A percentile compares a stretch with the other conserved stretches of the same genome.
Evolutionary conservation across 1,284 basidiomycete species (phyloP).

Genomic region (Ceratobasidium sp.): DNA sequence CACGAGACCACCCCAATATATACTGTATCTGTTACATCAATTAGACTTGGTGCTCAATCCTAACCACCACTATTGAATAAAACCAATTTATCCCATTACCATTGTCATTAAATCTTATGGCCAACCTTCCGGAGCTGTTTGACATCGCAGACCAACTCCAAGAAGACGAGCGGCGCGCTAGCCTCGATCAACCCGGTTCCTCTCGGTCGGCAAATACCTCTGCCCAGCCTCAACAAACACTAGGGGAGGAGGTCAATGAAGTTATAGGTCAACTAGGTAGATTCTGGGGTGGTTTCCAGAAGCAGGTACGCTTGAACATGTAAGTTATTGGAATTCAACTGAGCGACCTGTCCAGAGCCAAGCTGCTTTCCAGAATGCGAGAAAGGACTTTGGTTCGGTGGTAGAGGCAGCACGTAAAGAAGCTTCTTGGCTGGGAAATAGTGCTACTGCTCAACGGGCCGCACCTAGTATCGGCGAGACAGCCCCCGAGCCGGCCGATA

Average conservation of each 20-base stretch:
- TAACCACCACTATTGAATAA: conserved; percentile 8
- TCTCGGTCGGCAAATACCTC: conserved; percentile 45
- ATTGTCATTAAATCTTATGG: neutral
- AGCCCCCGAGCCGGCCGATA: conserved; percentile 42
- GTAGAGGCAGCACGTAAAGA: conserved; percentile 84
- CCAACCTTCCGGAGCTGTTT: conserved; percentile 35
- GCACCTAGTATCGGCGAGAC: conserved; percentile 49
- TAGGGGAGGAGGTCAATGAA: conserved; percentile 85
- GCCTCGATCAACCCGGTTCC: conserved; percentile 35
- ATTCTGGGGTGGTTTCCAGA: conserved; percentile 87
- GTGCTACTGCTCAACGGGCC: conserved; percentile 49
- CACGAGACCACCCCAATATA: neutral
- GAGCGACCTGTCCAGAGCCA: conserved; percentile 63
- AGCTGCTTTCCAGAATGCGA: conserved; percentile 69
- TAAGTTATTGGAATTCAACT: conserved; percentile 22
- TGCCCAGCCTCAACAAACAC: conserved; percentile 58
- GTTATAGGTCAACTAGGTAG: conserved; percentile 81
- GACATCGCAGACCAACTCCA: conserved; percentile 33
- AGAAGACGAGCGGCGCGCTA: conserved; percentile 35
- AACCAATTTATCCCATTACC: neutral
- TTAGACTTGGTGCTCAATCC: neutral
- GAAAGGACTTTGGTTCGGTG: conserved; percentile 76
- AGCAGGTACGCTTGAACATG: conserved; percentile 65
- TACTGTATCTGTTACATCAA: neutral
- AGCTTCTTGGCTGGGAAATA: conserved; percentile 62